Percentiles rank a stretch among this genome's conserved stretches.
phyloP scores from a whole-genome alignment of 1,284 basidiomycete species.

The Puccinia polysora region DNA sequence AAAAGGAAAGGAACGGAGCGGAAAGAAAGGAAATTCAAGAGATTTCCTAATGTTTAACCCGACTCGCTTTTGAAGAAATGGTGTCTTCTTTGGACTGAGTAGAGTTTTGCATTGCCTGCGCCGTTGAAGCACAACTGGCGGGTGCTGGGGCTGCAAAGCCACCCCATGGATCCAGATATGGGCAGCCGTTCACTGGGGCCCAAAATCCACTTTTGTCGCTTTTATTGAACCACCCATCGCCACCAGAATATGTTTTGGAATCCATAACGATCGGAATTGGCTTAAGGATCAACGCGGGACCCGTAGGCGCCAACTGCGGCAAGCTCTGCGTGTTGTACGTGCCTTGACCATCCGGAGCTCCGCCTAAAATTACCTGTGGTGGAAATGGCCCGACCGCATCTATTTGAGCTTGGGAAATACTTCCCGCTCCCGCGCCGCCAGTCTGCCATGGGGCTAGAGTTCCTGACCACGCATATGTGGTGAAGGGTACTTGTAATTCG shows the following conservation, averaged over 20 bases:
- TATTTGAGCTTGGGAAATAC: conserved; percentile 29
- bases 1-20: no score
- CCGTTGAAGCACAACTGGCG: conserved; percentile 1
- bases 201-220: conserved; percentile 16
- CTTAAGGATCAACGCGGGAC: conserved; percentile 11
- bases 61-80: no score
- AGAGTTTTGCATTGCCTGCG: no score
- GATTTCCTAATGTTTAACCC: no score
- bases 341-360: conserved; percentile 6
- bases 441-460: conserved; percentile 32
- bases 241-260: conserved; percentile 9
- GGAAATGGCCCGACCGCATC: conserved; percentile 27
- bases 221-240: conserved; percentile 16
- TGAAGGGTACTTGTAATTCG: conserved; percentile 4
- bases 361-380: conserved; percentile 25
- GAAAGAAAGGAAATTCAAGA: no score
- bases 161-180: conserved; percentile 42
- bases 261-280: conserved; percentile 20
- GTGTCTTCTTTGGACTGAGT: no score
- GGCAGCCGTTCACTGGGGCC: conserved; percentile 23
- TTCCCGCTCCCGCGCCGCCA: conserved; percentile 21
- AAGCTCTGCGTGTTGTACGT: conserved; percentile 29
- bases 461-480: conserved; percentile 4
- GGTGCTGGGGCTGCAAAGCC: conserved; percentile 9
- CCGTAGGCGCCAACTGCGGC: conserved; percentile 19